Conservation (phyloP, 75 land plant species). For the Selaginella moellendorffii region DNA sequence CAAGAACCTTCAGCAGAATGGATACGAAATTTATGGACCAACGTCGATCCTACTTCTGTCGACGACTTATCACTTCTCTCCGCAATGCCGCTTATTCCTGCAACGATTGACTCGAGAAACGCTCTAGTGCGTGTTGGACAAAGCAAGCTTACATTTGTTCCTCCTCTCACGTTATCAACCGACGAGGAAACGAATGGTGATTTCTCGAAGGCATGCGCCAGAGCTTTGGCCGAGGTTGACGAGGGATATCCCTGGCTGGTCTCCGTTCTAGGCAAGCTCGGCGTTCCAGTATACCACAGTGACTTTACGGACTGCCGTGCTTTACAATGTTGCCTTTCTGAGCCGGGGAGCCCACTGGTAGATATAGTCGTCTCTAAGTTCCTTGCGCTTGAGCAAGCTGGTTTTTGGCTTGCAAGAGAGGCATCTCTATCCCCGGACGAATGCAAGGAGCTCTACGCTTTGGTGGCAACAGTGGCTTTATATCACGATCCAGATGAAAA, state of each 20-base stretch:
- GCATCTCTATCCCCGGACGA: slow-evolving; percentile 29
- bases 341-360: slow-evolving; percentile 43
- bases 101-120: slow-evolving; percentile 34
- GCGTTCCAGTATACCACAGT: slow-evolving; percentile 61
- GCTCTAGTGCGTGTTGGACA: slow-evolving; percentile 62
- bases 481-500: neutral
- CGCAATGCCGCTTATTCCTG: slow-evolving; percentile 89
- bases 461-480: neutral
- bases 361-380: slow-evolving; percentile 54
- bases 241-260: slow-evolving; percentile 62
- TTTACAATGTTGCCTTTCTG: slow-evolving; percentile 30
- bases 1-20: slow-evolving; percentile 64
- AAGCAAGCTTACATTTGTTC: slow-evolving; percentile 39
- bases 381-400: slow-evolving; percentile 53
- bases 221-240: slow-evolving; percentile 30
- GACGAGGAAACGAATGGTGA: neutral
- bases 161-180: neutral
- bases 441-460: slow-evolving; percentile 49
- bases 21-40: slow-evolving; percentile 67
- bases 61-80: slow-evolving; percentile 59
- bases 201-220: slow-evolving; percentile 13
- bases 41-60: slow-evolving; percentile 20
- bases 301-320: slow-evolving; percentile 43
- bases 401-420: slow-evolving; percentile 37
- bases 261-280: slow-evolving; percentile 46